Evolutionary conservation across 75 land plant genomes (phyloP).

Genomic region (Pinus albicaulis): DNA sequence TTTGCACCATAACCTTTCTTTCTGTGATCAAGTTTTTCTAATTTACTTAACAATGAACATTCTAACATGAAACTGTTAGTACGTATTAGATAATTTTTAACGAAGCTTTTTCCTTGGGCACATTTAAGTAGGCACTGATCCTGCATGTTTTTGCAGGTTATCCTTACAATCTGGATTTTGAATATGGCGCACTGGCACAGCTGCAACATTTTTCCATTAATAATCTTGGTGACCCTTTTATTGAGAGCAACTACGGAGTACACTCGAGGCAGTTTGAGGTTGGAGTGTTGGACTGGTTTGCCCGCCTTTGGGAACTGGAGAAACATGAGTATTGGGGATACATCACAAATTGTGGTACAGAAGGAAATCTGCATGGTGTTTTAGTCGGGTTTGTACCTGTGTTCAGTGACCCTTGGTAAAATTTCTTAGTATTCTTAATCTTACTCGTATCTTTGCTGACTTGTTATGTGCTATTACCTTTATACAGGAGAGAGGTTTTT

Average conservation of each 20-base stretch:
- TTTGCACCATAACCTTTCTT: not conserved
- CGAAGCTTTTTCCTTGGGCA: not conserved
- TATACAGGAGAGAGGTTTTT: constrained; percentile 83
- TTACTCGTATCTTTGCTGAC: constrained; percentile 3
- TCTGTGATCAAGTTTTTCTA: not conserved
- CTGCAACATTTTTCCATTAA: constrained; percentile 98
- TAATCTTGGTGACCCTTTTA: constrained; percentile 99
- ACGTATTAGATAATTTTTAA: not conserved
- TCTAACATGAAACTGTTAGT: too few species aligned
- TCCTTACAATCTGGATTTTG: constrained; percentile 98
- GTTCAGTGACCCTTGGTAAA: not conserved
- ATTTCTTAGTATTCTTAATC: not conserved
- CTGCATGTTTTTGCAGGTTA: constrained; percentile 63
- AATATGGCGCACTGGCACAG: constrained; percentile 92
- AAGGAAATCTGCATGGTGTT: constrained; percentile 99
- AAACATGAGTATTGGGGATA: constrained; percentile 99
- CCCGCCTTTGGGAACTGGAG: constrained; percentile 97
- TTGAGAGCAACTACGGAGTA: constrained; percentile 99
- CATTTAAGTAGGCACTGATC: not conserved
- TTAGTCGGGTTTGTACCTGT: constrained; percentile 79
- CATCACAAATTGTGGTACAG: constrained; percentile 99
- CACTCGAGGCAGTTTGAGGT: constrained; percentile 99
- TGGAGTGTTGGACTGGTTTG: constrained; percentile 99
- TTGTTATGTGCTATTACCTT: constrained; percentile 8
- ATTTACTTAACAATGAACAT: too few species aligned